These are phyloP conservation scores for Jamesozyma gamospora DNA, from an alignment of 805 yeast genomes.

Conservation along the genomic window DNA sequence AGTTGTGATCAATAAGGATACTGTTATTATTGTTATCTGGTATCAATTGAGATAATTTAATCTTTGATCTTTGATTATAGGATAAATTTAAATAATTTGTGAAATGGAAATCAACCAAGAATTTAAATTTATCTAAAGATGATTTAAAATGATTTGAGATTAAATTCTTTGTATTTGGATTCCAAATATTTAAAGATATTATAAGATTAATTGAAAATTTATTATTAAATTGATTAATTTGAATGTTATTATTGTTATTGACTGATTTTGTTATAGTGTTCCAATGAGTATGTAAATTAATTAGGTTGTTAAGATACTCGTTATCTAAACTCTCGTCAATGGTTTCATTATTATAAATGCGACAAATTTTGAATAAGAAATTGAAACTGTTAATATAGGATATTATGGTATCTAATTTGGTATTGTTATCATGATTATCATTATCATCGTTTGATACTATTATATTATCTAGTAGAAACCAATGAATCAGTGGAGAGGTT, in stretches of 20 bases:
- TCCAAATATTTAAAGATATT: conserved; percentile 26
- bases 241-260: background rate
- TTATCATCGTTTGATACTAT: conserved; percentile 1
- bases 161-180: conserved; percentile 16
- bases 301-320: conserved; percentile 16
- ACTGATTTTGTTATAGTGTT: background rate
- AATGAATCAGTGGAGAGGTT: conserved; percentile 19
- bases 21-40: conserved; percentile 1
- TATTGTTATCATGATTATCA: background rate
- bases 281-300: conserved; percentile 12
- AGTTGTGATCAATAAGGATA: conserved; percentile 3
- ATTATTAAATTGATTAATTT: background rate
- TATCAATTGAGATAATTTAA: conserved; percentile 16
- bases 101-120: conserved; percentile 25
- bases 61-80: conserved; percentile 17
- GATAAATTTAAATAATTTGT: conserved; percentile 17
- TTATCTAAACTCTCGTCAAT: conserved; percentile 9
- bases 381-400: conserved; percentile 11
- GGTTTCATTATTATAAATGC: conserved; percentile 12
- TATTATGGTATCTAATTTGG: background rate
- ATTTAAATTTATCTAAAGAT: conserved; percentile 20
- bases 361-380: conserved; percentile 17
- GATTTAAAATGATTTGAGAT: conserved; percentile 22
- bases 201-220: conserved; percentile 1
- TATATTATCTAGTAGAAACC: conserved; percentile 19